phyloP scores from a whole-genome alignment of 306 rosid species.

The Acmispon strigosus region DNA sequence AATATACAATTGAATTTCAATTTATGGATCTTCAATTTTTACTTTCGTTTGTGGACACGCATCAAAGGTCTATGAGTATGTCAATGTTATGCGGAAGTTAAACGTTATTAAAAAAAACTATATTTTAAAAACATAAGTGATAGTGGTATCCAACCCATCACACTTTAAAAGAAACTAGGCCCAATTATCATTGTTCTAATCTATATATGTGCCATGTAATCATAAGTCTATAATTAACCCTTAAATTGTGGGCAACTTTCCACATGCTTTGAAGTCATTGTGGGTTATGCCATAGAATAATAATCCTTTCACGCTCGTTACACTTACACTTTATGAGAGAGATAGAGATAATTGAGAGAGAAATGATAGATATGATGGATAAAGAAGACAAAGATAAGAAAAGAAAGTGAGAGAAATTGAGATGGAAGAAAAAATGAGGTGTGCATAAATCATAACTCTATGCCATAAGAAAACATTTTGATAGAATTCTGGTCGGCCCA shows the following conservation, averaged over 20 bases:
- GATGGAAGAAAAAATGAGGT: too few species aligned
- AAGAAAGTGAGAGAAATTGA: too few species aligned
- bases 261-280: background rate
- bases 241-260: background rate
- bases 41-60: background rate
- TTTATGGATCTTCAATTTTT: background rate
- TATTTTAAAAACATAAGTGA: background rate
- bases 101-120: background rate
- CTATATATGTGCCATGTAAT: background rate
- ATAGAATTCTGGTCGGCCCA: too few species aligned
- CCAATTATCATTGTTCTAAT: background rate
- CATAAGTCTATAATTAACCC: background rate
- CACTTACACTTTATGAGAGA: too few species aligned
- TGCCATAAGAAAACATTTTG: too few species aligned
- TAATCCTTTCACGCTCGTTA: too few species aligned
- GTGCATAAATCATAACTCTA: too few species aligned
- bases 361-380: too few species aligned
- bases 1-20: too few species aligned
- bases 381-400: too few species aligned
- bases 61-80: background rate
- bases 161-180: background rate
- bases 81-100: background rate
- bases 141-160: conserved; percentile 12
- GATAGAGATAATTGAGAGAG: too few species aligned
- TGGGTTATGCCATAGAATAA: too few species aligned